These are phyloP conservation scores for Aspergillus terreus DNA, from an alignment of 2,329 filamentous ascomycete species.

Conservation along the genomic window DNA sequence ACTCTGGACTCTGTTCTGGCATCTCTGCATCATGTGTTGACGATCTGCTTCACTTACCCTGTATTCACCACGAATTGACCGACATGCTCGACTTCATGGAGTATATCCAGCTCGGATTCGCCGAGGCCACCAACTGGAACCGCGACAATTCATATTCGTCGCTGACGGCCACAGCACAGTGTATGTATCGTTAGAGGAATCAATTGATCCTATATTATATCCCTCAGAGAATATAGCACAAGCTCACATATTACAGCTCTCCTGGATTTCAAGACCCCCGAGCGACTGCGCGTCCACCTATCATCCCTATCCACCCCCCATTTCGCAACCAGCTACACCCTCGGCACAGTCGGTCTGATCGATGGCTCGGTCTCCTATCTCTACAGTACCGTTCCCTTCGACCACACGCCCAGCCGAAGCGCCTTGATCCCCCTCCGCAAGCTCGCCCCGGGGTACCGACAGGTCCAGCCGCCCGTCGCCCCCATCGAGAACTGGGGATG, in stretches of 20 bases:
- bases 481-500: constrained; percentile 32
- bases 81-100: constrained; percentile 95
- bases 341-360: constrained; percentile 84
- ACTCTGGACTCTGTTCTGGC: constrained; percentile 1
- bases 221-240: neutral
- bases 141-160: constrained; percentile 87
- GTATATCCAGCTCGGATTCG: constrained; percentile 89
- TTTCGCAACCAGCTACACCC: constrained; percentile 89
- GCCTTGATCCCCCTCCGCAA: constrained; percentile 71
- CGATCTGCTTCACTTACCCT: neutral
- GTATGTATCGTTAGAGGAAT: constrained; percentile 42
- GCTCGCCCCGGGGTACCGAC: constrained; percentile 77
- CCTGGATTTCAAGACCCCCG: constrained; percentile 82
- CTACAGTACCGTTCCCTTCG: constrained; percentile 80
- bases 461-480: constrained; percentile 53
- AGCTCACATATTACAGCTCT: constrained; percentile 55
- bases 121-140: constrained; percentile 81
- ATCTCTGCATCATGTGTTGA: neutral
- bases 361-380: constrained; percentile 97
- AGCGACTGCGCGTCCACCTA: constrained; percentile 77
- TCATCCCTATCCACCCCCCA: constrained; percentile 89
- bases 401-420: constrained; percentile 63
- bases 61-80: constrained; percentile 19
- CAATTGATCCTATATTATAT: constrained; percentile 4
- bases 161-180: constrained; percentile 77